A percentile compares a stretch with the other conserved stretches of the same genome.
Evolutionary conservation across 2,329 filamentous ascomycete species (phyloP).

Genomic region (Falciphora oryzae): DNA sequence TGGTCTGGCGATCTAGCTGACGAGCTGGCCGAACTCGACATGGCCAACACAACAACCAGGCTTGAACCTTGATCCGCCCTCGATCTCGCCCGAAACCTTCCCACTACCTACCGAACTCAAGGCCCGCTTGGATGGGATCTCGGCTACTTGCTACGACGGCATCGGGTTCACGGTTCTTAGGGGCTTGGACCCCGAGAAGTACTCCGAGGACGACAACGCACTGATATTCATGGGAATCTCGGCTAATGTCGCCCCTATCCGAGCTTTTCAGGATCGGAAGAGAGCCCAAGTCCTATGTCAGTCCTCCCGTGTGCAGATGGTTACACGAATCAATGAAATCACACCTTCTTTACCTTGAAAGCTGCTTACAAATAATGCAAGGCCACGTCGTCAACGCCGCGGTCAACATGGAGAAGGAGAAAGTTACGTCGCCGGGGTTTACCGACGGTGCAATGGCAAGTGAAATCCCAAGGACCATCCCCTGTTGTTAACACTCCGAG

Average conservation of each 20-base stretch:
- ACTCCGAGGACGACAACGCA: slow-evolving; percentile 50
- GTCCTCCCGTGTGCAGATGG: neutral
- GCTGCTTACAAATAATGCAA: neutral
- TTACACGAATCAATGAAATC: neutral
- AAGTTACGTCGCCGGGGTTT: neutral
- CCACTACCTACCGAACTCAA: slow-evolving; percentile 44
- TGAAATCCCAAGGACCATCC: neutral
- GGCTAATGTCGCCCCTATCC: slow-evolving; percentile 47
- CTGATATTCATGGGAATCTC: slow-evolving; percentile 55
- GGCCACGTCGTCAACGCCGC: slow-evolving; percentile 6
- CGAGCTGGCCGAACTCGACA: too few species aligned
- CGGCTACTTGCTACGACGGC: slow-evolving; percentile 48
- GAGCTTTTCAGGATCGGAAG: slow-evolving; percentile 42
- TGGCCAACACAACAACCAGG: neutral
- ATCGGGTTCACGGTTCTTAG: slow-evolving; percentile 58
- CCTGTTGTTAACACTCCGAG: neutral
- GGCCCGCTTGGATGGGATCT: slow-evolving; percentile 41
- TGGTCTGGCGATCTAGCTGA: too few species aligned
- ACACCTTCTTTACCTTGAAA: neutral
- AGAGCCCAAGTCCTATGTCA: neutral
- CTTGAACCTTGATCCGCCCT: slow-evolving; percentile 28
- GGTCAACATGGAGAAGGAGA: neutral
- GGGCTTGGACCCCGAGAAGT: slow-evolving; percentile 45
- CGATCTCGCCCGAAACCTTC: slow-evolving; percentile 45
- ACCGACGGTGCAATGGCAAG: neutral